These are phyloP conservation scores for Cryptococcus jaspeensis DNA, from an alignment of 1,284 basidiomycete genomes.

Conservation along the genomic window DNA sequence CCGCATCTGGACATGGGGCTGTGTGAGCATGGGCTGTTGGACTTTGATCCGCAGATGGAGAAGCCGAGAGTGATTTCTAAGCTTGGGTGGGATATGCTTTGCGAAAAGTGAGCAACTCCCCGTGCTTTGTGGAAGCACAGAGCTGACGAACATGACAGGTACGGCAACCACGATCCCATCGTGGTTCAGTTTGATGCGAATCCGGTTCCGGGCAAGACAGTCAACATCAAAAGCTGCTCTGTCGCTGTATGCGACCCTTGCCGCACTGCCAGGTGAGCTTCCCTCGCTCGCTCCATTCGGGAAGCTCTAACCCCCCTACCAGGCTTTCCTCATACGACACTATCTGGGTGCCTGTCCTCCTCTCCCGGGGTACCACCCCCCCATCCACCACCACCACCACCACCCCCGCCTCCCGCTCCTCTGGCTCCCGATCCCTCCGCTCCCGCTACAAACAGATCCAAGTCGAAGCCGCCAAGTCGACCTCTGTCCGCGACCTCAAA, in stretches of 20 bases:
- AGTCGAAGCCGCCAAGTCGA: slow-evolving; percentile 17
- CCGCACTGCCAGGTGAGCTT: slow-evolving; percentile 10
- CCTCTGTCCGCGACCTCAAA: slow-evolving; percentile 36
- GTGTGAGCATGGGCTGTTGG: slow-evolving; percentile 40
- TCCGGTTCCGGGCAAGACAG: slow-evolving; percentile 8
- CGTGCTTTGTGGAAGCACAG: neutral
- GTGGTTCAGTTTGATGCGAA: slow-evolving; percentile 15
- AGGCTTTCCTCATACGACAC: slow-evolving; percentile 20
- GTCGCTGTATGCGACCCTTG: slow-evolving; percentile 21
- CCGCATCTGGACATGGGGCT: slow-evolving; percentile 22
- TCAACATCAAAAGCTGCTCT: neutral
- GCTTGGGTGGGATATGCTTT: slow-evolving; percentile 28
- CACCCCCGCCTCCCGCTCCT: neutral
- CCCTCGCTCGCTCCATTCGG: neutral
- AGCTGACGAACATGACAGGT: slow-evolving; percentile 12
- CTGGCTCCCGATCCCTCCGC: slow-evolving; percentile 1
- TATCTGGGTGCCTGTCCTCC: slow-evolving; percentile 18
- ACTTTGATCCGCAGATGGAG: slow-evolving; percentile 36
- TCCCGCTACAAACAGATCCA: slow-evolving; percentile 3
- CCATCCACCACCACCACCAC: neutral
- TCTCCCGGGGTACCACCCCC: neutral
- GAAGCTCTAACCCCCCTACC: no score
- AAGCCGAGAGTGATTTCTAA: slow-evolving; percentile 14
- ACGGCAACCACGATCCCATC: slow-evolving; percentile 24
- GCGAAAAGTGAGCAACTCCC: slow-evolving; percentile 22